These are phyloP conservation scores for Chrysanthemum makinoi DNA, from an alignment of 129 eudicot species.

Conservation along the genomic window DNA sequence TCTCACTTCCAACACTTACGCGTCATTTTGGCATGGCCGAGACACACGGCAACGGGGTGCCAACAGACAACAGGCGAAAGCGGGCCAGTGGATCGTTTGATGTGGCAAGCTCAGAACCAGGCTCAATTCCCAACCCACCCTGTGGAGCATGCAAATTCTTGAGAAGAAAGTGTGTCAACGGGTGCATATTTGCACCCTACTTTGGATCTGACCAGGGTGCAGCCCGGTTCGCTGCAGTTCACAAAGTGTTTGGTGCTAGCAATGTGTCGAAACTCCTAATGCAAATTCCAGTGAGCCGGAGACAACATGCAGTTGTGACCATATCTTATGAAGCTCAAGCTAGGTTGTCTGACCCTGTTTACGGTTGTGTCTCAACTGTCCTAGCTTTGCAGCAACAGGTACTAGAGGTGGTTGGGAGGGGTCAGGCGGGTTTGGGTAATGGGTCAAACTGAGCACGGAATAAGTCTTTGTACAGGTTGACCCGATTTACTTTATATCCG, in stretches of 20 bases:
- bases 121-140: slow-evolving; percentile 41
- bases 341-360: slow-evolving; percentile 86
- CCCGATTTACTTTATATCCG: too few relatives aligned
- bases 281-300: slow-evolving; percentile 66
- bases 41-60: too few relatives aligned
- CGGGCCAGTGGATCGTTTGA: slow-evolving; percentile 24
- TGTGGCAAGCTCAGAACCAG: slow-evolving; percentile 17
- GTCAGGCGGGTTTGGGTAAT: too few relatives aligned
- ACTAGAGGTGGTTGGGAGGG: background rate
- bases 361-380: slow-evolving; percentile 89
- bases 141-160: slow-evolving; percentile 95
- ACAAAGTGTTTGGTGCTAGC: slow-evolving; percentile 94
- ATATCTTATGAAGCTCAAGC: slow-evolving; percentile 89
- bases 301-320: slow-evolving; percentile 87
- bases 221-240: slow-evolving; percentile 90
- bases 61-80: slow-evolving; percentile 38
- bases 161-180: slow-evolving; percentile 77
- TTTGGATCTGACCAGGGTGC: slow-evolving; percentile 95
- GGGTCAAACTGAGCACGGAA: too few relatives aligned
- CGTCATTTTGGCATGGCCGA: slow-evolving; percentile 50
- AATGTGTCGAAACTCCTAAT: slow-evolving; percentile 77
- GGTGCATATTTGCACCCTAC: slow-evolving; percentile 86
- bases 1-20: slow-evolving; percentile 17
- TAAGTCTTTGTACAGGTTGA: too few relatives aligned
- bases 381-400: slow-evolving; percentile 95